Evolutionary conservation across 164 flowering plant genomes (phyloP).

Genomic region (Liriodendron chinense): DNA sequence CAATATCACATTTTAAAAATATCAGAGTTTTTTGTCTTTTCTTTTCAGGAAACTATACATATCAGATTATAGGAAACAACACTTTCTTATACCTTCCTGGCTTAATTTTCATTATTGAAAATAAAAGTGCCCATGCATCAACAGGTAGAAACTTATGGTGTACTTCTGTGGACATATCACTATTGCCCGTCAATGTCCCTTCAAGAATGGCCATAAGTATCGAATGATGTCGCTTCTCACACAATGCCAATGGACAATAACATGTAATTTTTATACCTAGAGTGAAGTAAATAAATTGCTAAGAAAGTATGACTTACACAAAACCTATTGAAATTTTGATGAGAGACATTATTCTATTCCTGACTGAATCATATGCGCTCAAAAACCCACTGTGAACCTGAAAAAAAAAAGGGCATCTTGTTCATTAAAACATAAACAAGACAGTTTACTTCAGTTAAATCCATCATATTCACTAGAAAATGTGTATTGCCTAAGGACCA

Average conservation of each 20-base stretch:
- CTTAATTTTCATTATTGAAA: too few species aligned
- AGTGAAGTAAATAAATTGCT: not conserved
- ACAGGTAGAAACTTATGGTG: too few species aligned
- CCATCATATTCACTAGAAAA: not conserved
- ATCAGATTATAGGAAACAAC: too few species aligned
- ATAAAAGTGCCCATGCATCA: too few species aligned
- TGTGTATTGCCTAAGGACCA: not conserved
- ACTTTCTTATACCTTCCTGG: too few species aligned
- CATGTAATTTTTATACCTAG: constrained; percentile 1
- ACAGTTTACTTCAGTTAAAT: not conserved
- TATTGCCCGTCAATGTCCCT: too few species aligned
- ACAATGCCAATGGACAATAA: constrained; percentile 1
- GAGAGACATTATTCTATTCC: constrained; percentile 71
- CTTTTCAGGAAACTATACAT: too few species aligned
- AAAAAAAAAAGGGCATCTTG: constrained; percentile 9
- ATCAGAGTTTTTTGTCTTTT: too few species aligned
- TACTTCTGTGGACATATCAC: too few species aligned
- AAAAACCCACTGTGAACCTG: constrained; percentile 97
- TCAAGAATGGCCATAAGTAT: too few species aligned
- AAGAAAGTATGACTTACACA: constrained; percentile 43
- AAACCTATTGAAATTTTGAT: constrained; percentile 60
- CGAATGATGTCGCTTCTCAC: not conserved
- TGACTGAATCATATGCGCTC: constrained; percentile 92
- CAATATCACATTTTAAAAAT: too few species aligned
- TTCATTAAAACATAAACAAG: not conserved